Evolutionary conservation across 2,329 filamentous ascomycete species (phyloP).

Genomic region (Colletotrichum siamense): DNA sequence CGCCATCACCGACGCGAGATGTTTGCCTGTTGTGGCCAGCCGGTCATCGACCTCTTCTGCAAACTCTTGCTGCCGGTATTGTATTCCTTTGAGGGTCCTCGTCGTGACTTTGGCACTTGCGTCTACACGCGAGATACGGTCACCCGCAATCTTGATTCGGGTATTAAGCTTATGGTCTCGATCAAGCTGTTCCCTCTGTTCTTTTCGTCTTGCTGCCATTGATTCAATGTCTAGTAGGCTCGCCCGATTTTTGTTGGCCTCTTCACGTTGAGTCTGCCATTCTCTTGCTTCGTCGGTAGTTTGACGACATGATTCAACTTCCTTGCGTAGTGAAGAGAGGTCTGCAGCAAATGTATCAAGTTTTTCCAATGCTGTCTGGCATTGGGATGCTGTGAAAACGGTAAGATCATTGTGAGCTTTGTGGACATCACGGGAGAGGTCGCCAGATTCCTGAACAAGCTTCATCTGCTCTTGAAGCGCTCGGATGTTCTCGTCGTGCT

Average conservation of each 20-base stretch:
- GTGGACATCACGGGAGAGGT: slow-evolving; percentile 1
- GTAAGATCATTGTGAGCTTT: slow-evolving; percentile 6
- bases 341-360: background rate
- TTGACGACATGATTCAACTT: background rate
- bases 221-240: background rate
- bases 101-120: background rate
- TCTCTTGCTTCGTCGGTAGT: background rate
- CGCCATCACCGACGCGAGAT: background rate
- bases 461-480: background rate
- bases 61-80: background rate
- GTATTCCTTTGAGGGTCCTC: background rate
- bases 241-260: background rate
- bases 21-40: background rate
- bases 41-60: background rate
- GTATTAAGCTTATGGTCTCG: background rate
- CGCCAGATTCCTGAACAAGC: background rate
- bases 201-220: background rate
- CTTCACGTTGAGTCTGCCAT: background rate
- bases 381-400: background rate
- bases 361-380: background rate
- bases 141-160: background rate
- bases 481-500: background rate
- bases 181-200: background rate
- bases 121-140: background rate
- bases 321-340: background rate